Evolutionary conservation across 2,329 filamentous ascomycete genomes (phyloP), one percentile per base, ranked within the genome.

Genomic region (Colletotrichum sp.): DNA sequence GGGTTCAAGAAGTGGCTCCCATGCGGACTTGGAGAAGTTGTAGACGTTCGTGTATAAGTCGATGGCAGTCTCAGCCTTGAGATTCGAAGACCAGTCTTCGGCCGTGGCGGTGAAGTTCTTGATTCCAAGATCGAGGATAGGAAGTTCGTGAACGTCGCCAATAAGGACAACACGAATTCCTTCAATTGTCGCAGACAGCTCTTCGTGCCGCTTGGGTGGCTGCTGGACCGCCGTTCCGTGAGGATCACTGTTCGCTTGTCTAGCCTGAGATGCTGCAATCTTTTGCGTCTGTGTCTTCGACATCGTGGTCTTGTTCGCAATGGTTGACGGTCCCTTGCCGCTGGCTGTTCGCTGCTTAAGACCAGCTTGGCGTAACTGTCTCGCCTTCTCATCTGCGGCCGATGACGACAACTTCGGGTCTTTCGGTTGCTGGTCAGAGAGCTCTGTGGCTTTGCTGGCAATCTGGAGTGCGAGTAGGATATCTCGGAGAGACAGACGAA

Each of bases 11-110:
- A 99, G 86, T 4, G 97, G 97, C 83, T 99, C 97, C 97, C 97
- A 99, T 5, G 96, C 95, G 0, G 97, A 99, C 83, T 99, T 99
- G 16, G 97, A 97, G 85, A 99, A 99, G 84, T 99, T 99, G 88
- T 98, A 99, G 30, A 99, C 94, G 80, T 98, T 99, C 79, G 97
- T 91, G 84, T 98, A 98, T 78, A 96, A 95, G 77, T 98, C 95
- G 63, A 99, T 93, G n/a, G 92, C 94, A 0, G 95, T 94, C 81
- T 98, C 95, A 0, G 95, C 96, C 80, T 93, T 96, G 83, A 99
- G 89, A 26, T 93, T 94, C 7, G 93, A 93, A 2, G 96, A 96
- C 97, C 97, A 99, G 82, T 99, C 95, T 78, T 94, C 92, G 5
- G 97, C 95, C 61, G 94, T 92, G 4, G 96, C 90, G 7, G 92